Evolutionary conservation across 495 filamentous ascomycete genomes (phyloP).

Genomic region (Penicillium samsonianum): DNA sequence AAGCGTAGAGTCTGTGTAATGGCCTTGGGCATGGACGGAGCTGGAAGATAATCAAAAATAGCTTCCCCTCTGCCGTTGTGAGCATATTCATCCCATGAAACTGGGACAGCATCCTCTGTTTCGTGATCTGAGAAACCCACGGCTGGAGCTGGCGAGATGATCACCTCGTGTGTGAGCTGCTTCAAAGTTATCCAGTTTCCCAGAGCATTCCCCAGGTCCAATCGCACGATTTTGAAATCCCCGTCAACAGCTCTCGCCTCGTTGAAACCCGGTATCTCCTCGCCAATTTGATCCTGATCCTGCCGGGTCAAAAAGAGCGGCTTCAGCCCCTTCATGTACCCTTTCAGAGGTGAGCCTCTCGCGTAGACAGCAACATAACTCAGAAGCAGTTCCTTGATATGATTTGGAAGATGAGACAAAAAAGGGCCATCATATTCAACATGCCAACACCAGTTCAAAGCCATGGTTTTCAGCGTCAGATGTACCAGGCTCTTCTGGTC

Average conservation of each 20-base stretch:
- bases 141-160: constrained; percentile 33
- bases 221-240: constrained; percentile 54
- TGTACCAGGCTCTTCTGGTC: constrained; percentile 55
- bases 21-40: constrained; percentile 41
- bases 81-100: constrained; percentile 39
- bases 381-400: constrained; percentile 61
- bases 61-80: constrained; percentile 32
- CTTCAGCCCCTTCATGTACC: constrained; percentile 32
- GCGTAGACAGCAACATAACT: constrained; percentile 62
- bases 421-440: constrained; percentile 65
- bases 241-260: constrained; percentile 27
- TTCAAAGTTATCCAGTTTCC: constrained; percentile 60
- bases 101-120: constrained; percentile 27
- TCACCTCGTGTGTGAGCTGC: constrained; percentile 56
- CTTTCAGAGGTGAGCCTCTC: constrained; percentile 28
- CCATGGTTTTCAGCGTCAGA: constrained; percentile 59
- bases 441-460: constrained; percentile 69
- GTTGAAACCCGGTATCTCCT: constrained; percentile 31
- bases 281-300: constrained; percentile 14
- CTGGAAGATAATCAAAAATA: constrained; percentile 19
- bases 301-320: constrained; percentile 29
- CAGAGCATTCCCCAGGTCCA: constrained; percentile 66
- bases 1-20: constrained; percentile 47
- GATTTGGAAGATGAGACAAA: constrained; percentile 61
- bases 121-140: constrained; percentile 8